Base-by-base conservation (phyloP, 345 rosid genomes). In the Gynandropsis gynandra region DNA sequence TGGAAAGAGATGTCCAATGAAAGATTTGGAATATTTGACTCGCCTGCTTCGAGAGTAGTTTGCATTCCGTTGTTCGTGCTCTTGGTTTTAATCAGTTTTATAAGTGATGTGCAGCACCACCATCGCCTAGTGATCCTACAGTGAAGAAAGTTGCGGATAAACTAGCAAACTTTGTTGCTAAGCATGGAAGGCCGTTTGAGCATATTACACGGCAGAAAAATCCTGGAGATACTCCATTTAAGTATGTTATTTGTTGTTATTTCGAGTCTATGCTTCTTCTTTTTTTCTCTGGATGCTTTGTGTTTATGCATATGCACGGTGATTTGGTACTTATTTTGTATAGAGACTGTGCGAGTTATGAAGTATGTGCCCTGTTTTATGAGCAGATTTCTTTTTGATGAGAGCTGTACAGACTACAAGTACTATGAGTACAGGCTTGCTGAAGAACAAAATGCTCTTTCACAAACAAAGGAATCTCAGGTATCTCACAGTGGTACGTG, bases 31-130 rank as follows among this genome's bases (percentile, higher is more conserved):
- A 71, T 89, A 72, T 74, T 80, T 87, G 79, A 79, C 87, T 76
- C 64, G 72, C 84, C 90, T 92, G 87, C 86, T 81, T 76, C 87
- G 70, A 87, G 94, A 85, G 85, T 85, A 79, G 66, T 87, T 92
- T 92, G 85, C 92, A 79, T 87, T 92, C 86, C 76, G 68, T 82
- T 85, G 86, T 92, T 86, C 95, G 83, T 92, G 86, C 80, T 72
- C 88, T 85, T 58, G 80, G 95, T 93, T 85, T 88, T 85, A 93
- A 93, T 80, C 90, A 73, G 92, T 93, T 92, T 92, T 93, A 54
- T 93, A 88, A 88, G 99, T 93, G 90, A 93, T 79, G 74, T 93
- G 99, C 97, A 93, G 94, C 85, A 74, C 94, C 97, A 65, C 64
- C 78, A 71, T 59, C 85, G 62, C 97, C 95, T 45, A 81, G 80